These are phyloP conservation scores for Penicillium expansum DNA, from an alignment of 2,329 filamentous ascomycete species.

Conservation along the genomic window DNA sequence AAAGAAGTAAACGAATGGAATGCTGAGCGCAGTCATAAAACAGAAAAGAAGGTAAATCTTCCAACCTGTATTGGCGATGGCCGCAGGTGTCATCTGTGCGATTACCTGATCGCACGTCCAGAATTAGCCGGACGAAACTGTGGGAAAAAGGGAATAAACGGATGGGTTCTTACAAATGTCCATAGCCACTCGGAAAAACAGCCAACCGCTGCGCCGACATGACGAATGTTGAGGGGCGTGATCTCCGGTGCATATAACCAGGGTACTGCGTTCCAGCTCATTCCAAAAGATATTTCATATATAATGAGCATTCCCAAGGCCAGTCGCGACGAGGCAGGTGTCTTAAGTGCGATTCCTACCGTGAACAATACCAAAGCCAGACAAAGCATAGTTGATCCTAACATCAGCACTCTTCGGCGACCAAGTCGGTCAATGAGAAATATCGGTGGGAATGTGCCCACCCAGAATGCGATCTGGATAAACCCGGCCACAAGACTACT, in stretches of 20 bases:
- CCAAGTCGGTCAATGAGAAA: constrained; percentile 5
- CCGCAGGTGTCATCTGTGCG: constrained; percentile 7
- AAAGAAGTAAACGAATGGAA: constrained; percentile 9
- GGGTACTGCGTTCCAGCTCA: constrained; percentile 5
- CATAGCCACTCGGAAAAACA: constrained; percentile 3
- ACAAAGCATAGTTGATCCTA: constrained; percentile 1
- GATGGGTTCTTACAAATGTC: neutral
- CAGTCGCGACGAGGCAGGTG: neutral
- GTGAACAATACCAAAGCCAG: neutral
- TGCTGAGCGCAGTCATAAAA: neutral
- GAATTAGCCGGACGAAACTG: neutral
- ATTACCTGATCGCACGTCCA: constrained; percentile 2
- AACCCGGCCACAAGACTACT: neutral
- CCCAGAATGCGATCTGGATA: constrained; percentile 4
- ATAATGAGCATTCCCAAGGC: neutral
- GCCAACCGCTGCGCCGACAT: neutral
- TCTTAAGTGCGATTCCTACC: neutral
- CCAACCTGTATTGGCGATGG: constrained; percentile 9
- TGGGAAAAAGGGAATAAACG: neutral
- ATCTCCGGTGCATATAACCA: constrained; percentile 8
- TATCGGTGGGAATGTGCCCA: constrained; percentile 4
- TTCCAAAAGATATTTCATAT: neutral
- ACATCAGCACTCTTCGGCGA: constrained; percentile 1
- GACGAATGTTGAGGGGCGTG: constrained; percentile 3
- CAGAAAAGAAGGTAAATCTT: constrained; percentile 11